phyloP scores from a whole-genome alignment of 2,329 filamentous ascomycete species.

The Passalora sequoiae region DNA sequence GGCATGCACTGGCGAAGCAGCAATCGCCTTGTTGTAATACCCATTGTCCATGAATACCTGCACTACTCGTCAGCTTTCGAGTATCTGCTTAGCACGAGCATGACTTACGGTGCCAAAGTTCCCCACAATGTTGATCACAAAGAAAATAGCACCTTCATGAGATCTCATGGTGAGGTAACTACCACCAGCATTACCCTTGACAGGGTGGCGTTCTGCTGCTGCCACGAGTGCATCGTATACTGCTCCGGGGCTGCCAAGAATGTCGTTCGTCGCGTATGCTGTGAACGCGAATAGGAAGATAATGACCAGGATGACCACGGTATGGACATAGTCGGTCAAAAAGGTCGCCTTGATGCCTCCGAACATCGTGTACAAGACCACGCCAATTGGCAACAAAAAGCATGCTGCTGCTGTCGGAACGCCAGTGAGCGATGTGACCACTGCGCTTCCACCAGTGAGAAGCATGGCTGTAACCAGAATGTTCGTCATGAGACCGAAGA shows the following conservation, averaged over 20 bases:
- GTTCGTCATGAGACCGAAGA: slow-evolving; percentile 71
- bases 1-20: slow-evolving; percentile 74
- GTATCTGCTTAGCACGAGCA: too few species aligned
- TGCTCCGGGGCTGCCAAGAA: slow-evolving; percentile 67
- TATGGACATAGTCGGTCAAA: slow-evolving; percentile 80
- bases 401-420: slow-evolving; percentile 75
- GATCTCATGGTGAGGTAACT: slow-evolving; percentile 85
- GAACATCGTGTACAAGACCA: slow-evolving; percentile 66
- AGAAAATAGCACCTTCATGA: slow-evolving; percentile 77
- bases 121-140: slow-evolving; percentile 44
- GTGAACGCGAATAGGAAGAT: slow-evolving; percentile 82
- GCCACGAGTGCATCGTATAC: slow-evolving; percentile 74
- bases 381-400: slow-evolving; percentile 74
- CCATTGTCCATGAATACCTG: slow-evolving; percentile 73
- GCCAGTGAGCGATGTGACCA: slow-evolving; percentile 65
- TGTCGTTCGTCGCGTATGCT: slow-evolving; percentile 67
- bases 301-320: slow-evolving; percentile 76
- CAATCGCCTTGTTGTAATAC: slow-evolving; percentile 92
- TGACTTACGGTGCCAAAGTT: slow-evolving; percentile 47
- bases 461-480: slow-evolving; percentile 86
- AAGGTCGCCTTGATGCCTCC: slow-evolving; percentile 82
- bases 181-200: slow-evolving; percentile 72
- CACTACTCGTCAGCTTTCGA: too few species aligned
- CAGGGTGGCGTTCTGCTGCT: slow-evolving; percentile 64
- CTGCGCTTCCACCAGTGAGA: slow-evolving; percentile 70